These are phyloP conservation scores for Ceriops decandra DNA, from an alignment of 345 rosid genomes.

Conservation along the genomic window DNA sequence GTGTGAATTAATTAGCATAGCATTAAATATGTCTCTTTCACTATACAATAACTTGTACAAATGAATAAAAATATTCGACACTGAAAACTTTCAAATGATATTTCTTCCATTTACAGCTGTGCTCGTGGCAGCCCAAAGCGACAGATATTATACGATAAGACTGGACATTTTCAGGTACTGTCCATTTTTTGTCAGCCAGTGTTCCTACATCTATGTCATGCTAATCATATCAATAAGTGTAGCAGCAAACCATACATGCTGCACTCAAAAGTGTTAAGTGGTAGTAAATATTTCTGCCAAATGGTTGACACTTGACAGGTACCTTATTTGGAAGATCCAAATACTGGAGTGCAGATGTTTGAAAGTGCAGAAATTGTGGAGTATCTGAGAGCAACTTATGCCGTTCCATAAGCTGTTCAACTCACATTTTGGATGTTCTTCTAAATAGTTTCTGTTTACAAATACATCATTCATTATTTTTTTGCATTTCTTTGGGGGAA, in stretches of 20 bases:
- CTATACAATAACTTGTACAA: neutral
- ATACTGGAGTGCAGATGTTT: conserved; percentile 85
- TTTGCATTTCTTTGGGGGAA: neutral
- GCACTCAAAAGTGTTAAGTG: too few species aligned
- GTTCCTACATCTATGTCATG: neutral
- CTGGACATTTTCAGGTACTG: conserved; percentile 74
- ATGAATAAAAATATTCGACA: neutral
- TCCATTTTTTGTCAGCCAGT: neutral
- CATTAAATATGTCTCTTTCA: neutral
- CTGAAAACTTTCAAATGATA: neutral
- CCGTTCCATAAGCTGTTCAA: conserved; percentile 28
- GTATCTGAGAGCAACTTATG: conserved; percentile 75
- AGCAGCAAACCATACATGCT: neutral
- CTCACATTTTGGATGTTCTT: conserved; percentile 5
- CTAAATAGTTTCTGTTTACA: neutral
- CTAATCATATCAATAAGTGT: neutral
- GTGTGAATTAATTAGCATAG: neutral
- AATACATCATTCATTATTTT: conserved; percentile 2
- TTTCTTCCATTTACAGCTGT: conserved; percentile 38
- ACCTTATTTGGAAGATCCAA: conserved; percentile 86
- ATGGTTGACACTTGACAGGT: conserved; percentile 41
- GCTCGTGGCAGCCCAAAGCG: conserved; percentile 90
- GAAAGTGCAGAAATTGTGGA: conserved; percentile 92
- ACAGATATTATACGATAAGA: conserved; percentile 51
- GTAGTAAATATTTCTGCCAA: too few species aligned